Conservation (phyloP, 495 filamentous ascomycete genomes). For the Aspergillus leporis region DNA sequence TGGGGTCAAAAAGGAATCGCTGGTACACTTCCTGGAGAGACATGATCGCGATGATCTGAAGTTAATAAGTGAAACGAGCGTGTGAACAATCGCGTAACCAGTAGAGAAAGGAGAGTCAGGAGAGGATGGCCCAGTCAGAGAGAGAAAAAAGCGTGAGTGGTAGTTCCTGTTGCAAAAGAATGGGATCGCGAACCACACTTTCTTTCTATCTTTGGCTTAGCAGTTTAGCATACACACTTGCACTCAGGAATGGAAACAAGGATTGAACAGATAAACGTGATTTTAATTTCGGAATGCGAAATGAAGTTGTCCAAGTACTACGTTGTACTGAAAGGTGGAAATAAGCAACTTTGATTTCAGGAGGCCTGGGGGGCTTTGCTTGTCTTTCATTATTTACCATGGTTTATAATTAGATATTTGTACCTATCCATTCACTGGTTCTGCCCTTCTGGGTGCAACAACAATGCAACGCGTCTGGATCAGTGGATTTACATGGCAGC, state of each 20-base stretch:
- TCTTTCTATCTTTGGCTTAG: slow-evolving; percentile 4
- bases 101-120: neutral
- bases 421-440: neutral
- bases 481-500: neutral
- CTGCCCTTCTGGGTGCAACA: neutral
- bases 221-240: neutral
- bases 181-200: slow-evolving; percentile 17
- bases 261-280: neutral
- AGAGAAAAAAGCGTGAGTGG: neutral
- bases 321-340: neutral
- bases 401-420: slow-evolving; percentile 1
- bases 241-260: neutral
- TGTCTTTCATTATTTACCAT: slow-evolving; percentile 3
- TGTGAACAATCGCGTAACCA: slow-evolving; percentile 10
- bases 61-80: slow-evolving; percentile 17
- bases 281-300: neutral
- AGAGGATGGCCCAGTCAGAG: neutral
- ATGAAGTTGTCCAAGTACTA: neutral
- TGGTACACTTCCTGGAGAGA: slow-evolving; percentile 71
- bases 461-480: neutral
- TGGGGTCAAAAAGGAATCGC: slow-evolving; percentile 73
- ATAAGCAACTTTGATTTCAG: neutral
- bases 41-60: slow-evolving; percentile 34
- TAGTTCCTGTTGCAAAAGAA: slow-evolving; percentile 14
- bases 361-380: neutral